A percentile compares a stretch with the other conserved stretches of the same genome.
Evolutionary conservation across 2,329 filamentous ascomycete genomes (phyloP).

Genomic region (Botryotinia narcissicola): DNA sequence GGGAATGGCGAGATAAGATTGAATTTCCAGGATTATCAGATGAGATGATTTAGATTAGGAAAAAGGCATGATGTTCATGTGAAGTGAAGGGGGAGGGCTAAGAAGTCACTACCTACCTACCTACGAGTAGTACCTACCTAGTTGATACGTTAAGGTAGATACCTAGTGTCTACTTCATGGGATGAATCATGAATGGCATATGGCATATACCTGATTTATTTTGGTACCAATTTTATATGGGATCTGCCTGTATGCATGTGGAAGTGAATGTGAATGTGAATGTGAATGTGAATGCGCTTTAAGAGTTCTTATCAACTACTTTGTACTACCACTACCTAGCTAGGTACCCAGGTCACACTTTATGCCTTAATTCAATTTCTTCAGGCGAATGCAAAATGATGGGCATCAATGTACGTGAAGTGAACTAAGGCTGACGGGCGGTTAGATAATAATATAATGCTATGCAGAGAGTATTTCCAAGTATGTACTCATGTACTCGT

Average conservation of each 20-base stretch:
- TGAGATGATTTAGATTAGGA: background rate
- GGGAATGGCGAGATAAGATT: no score
- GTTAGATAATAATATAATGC: background rate
- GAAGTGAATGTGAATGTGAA: no score
- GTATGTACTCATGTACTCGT: background rate
- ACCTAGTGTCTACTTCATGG: no score
- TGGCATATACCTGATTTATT: background rate
- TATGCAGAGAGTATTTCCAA: background rate
- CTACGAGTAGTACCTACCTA: background rate
- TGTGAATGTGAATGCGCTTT: no score
- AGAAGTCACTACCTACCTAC: background rate
- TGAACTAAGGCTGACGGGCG: background rate
- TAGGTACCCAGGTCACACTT: background rate
- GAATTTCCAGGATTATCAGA: background rate
- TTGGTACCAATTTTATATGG: background rate
- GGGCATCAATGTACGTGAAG: background rate
- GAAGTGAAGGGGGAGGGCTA: background rate
- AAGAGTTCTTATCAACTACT: background rate
- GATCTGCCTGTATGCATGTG: background rate
- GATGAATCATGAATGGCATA: background rate
- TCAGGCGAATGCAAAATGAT: background rate
- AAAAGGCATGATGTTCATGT: background rate
- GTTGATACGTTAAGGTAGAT: no score
- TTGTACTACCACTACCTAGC: no score
- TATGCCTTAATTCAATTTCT: background rate